A percentile compares a stretch with the other conserved stretches of the same genome.
These are phyloP conservation scores for Amylostereum areolatum DNA, from an alignment of 1,284 basidiomycete genomes.

Conservation along the genomic window DNA sequence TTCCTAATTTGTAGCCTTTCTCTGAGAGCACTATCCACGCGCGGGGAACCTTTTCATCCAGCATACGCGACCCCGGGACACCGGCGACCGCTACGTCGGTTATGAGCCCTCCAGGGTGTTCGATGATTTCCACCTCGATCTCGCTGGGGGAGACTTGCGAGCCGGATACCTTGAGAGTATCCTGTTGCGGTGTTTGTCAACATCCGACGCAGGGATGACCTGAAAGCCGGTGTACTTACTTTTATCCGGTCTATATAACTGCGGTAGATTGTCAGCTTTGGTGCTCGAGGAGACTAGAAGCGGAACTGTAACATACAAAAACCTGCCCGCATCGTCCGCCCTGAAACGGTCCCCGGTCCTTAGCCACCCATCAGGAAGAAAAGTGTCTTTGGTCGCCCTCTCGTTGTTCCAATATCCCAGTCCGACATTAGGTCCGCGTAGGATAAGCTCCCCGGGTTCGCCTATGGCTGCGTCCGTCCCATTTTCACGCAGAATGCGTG, in stretches of 20 bases:
- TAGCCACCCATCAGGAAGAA: conserved; percentile 60
- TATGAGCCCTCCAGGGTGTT: conserved; percentile 53
- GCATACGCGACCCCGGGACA: conserved; percentile 58
- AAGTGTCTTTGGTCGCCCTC: conserved; percentile 57
- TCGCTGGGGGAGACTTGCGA: conserved; percentile 71
- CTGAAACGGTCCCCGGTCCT: conserved; percentile 66
- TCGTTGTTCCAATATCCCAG: conserved; percentile 69
- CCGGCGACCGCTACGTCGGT: conserved; percentile 63
- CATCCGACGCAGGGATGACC: no score
- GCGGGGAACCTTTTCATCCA: conserved; percentile 63
- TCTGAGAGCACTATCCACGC: conserved; percentile 69
- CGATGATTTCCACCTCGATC: conserved; percentile 57
- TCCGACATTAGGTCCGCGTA: conserved; percentile 47
- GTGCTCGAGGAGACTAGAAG: not conserved
- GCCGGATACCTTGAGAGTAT: conserved; percentile 69
- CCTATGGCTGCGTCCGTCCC: conserved; percentile 46
- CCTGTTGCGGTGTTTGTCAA: conserved; percentile 29
- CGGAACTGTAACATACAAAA: conserved; percentile 46
- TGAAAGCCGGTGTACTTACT: not conserved
- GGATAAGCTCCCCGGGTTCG: conserved; percentile 62
- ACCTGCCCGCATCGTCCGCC: conserved; percentile 49
- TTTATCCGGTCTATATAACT: not conserved
- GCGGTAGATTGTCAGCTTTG: not conserved
- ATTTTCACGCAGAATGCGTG: conserved; percentile 53
- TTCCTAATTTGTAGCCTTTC: conserved; percentile 42